Percentiles rank a stretch among this genome's conserved stretches.
Conservation (phyloP, 2,329 filamentous ascomycete species). For the Cladophialophora chaetospira region DNA sequence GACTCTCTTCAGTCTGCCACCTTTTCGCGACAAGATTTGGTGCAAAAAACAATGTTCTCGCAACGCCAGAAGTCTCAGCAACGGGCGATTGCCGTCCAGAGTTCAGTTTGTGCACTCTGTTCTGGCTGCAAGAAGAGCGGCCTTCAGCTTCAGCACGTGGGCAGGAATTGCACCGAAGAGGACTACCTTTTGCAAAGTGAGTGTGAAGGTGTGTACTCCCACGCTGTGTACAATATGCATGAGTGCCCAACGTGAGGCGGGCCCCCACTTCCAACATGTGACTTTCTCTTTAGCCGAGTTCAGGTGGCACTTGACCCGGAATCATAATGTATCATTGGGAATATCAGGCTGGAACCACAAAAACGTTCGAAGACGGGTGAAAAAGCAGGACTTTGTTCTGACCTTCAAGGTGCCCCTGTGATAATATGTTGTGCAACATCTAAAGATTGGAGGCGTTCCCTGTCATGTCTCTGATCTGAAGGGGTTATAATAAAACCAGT, state of each 20-base stretch:
- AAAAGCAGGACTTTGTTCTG: background rate
- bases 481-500: background rate
- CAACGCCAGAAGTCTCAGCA: no score
- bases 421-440: background rate
- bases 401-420: background rate
- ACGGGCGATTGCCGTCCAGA: no score
- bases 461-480: background rate
- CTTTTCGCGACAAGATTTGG: no score
- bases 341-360: background rate
- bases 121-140: no score
- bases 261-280: conserved; percentile 5
- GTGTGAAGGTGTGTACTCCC: conserved; percentile 1
- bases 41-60: no score
- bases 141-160: no score
- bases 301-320: background rate
- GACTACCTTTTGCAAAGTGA: no score
- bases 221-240: conserved; percentile 18
- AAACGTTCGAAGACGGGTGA: background rate
- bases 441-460: background rate
- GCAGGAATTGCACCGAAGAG: background rate
- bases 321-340: background rate
- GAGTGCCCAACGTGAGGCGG: conserved; percentile 30
- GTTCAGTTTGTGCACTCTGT: no score
- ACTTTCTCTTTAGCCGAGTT: background rate
- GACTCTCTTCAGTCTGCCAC: no score